Conservation (phyloP, 2,329 filamentous ascomycete species). For the Byssochlamys sp. region DNA sequence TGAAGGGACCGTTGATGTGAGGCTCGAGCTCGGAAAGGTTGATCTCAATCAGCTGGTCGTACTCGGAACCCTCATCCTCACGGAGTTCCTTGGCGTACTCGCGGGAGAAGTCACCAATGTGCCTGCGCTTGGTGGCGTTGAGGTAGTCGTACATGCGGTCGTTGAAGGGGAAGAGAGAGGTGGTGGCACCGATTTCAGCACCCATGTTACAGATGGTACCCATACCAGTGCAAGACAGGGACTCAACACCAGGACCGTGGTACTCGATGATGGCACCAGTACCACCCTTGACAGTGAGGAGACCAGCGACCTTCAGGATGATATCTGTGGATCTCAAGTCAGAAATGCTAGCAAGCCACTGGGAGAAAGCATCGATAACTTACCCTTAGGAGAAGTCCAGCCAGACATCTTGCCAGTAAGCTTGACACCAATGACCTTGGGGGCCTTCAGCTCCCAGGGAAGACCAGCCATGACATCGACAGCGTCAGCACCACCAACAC, state of each 20-base stretch:
- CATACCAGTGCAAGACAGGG: conserved; percentile 74
- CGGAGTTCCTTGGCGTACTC: conserved; percentile 74
- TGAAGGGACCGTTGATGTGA: conserved; percentile 98
- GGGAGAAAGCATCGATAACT: conserved; percentile 16
- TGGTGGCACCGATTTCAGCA: conserved; percentile 62
- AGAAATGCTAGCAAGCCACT: conserved; percentile 3
- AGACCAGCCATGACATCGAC: conserved; percentile 97
- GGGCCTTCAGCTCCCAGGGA: conserved; percentile 96
- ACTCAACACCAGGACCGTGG: conserved; percentile 60
- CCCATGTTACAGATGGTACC: conserved; percentile 67
- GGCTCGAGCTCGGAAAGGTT: conserved; percentile 91
- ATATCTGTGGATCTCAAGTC: conserved; percentile 53
- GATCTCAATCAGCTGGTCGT: conserved; percentile 92
- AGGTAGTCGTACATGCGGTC: conserved; percentile 97
- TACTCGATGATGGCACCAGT: conserved; percentile 67
- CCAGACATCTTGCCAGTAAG: conserved; percentile 80
- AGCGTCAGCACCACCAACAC: conserved; percentile 95
- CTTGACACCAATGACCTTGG: conserved; percentile 92
- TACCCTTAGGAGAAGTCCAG: conserved; percentile 89
- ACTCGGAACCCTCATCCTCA: conserved; percentile 82
- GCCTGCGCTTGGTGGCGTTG: conserved; percentile 74
- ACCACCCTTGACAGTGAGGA: conserved; percentile 94
- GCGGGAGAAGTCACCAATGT: conserved; percentile 84
- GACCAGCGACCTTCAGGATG: conserved; percentile 93
- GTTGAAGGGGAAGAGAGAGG: conserved; percentile 94